phyloP scores from a whole-genome alignment of 768 basidiomycete genomes.

The Podaxis pistillaris region DNA sequence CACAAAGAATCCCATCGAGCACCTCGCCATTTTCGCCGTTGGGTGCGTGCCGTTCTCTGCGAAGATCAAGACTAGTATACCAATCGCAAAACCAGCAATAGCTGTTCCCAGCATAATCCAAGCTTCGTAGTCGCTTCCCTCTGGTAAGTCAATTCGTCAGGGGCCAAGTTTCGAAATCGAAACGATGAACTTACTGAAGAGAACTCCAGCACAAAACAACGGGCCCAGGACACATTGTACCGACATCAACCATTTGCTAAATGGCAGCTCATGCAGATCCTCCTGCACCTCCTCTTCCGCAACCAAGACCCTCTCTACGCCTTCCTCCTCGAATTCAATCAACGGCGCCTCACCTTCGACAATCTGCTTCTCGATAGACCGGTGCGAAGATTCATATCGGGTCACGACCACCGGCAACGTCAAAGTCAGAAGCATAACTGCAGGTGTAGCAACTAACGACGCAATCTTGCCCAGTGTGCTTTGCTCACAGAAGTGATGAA shows the following conservation, averaged over 20 bases:
- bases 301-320: slow-evolving; percentile 62
- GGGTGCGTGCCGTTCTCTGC: slow-evolving; percentile 57
- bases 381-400: slow-evolving; percentile 38
- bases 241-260: slow-evolving; percentile 84
- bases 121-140: slow-evolving; percentile 38
- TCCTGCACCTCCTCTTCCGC: slow-evolving; percentile 75
- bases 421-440: slow-evolving; percentile 80
- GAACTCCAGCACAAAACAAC: slow-evolving; percentile 65
- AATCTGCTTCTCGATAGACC: slow-evolving; percentile 39
- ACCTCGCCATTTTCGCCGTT: slow-evolving; percentile 64
- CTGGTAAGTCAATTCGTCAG: slow-evolving; percentile 30
- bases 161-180: background rate
- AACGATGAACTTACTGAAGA: slow-evolving; percentile 63
- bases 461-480: slow-evolving; percentile 69
- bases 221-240: slow-evolving; percentile 84
- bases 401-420: slow-evolving; percentile 89
- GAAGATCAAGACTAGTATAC: slow-evolving; percentile 56
- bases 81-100: slow-evolving; percentile 52
- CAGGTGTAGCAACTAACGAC: slow-evolving; percentile 80
- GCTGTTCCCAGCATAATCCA: slow-evolving; percentile 57
- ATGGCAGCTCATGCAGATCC: slow-evolving; percentile 61
- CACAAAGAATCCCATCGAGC: slow-evolving; percentile 88
- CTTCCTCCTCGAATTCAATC: slow-evolving; percentile 76
- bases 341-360: slow-evolving; percentile 42
- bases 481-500: slow-evolving; percentile 72